Evolutionary conservation across 345 rosid species (phyloP).

Genomic region (Excoecaria cochinchinensis): DNA sequence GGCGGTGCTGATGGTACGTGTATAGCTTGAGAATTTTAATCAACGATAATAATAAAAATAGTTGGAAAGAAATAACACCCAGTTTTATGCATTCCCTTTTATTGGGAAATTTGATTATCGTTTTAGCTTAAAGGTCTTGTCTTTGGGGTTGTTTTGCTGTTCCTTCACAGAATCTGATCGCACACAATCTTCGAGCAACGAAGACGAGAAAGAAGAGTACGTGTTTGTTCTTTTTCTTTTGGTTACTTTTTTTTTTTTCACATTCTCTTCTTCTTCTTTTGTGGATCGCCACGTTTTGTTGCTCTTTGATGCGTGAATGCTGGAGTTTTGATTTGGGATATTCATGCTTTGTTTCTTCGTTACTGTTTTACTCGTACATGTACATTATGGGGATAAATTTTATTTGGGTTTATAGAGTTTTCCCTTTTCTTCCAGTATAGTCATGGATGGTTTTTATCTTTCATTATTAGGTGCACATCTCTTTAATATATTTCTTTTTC

Average conservation of each 20-base stretch:
- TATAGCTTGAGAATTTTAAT: neutral
- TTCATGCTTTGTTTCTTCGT: constrained; percentile 4
- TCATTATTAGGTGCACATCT: too few relatives aligned
- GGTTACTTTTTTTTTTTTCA: neutral
- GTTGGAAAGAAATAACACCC: neutral
- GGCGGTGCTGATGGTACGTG: constrained; percentile 18
- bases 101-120: constrained; percentile 3
- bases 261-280: constrained; percentile 2
- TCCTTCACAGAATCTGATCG: constrained; percentile 43
- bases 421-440: neutral
- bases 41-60: neutral
- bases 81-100: constrained; percentile 8
- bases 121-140: neutral
- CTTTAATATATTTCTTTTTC: too few relatives aligned
- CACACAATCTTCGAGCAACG: constrained; percentile 38
- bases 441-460: too few relatives aligned
- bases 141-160: neutral
- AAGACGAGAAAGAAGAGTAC: constrained; percentile 39
- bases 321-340: constrained; percentile 20
- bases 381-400: neutral
- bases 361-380: neutral
- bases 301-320: constrained; percentile 15
- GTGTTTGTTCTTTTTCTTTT: constrained; percentile 6
- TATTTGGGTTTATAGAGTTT: neutral
- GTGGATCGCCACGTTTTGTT: constrained; percentile 16